phyloP scores from a whole-genome alignment of 2,329 filamentous ascomycete genomes.

The Botrytis sinoallii region DNA sequence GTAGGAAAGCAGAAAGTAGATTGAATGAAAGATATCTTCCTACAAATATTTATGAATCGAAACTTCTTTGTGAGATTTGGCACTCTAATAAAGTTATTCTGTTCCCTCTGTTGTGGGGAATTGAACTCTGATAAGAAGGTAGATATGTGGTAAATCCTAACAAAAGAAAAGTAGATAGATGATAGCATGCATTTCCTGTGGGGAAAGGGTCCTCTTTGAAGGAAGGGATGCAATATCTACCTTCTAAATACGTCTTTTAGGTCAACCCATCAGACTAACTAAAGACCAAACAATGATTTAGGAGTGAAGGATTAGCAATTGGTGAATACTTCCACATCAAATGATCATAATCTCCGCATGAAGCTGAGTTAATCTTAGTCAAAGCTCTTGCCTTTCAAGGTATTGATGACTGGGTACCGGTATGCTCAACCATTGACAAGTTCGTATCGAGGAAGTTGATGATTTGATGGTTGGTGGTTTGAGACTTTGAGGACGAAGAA shows the following conservation, averaged over 20 bases:
- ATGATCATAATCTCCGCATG: constrained; percentile 1
- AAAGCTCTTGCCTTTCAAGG: constrained; percentile 11
- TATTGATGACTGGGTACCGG: not conserved
- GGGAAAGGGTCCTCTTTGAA: not conserved
- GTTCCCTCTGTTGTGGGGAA: not conserved
- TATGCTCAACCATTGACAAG: not conserved
- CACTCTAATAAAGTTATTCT: constrained; percentile 2
- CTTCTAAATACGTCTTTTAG: not conserved
- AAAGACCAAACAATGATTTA: not conserved
- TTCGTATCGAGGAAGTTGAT: not conserved
- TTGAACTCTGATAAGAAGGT: not conserved
- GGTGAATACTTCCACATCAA: constrained; percentile 13
- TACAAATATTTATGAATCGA: not conserved
- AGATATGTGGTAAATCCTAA: not conserved
- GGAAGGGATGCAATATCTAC: constrained; percentile 1
- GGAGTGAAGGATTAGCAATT: constrained; percentile 4
- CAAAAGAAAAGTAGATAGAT: not conserved
- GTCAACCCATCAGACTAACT: not conserved
- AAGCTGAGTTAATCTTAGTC: constrained; percentile 14
- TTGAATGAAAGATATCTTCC: not conserved
- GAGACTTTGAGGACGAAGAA: not conserved
- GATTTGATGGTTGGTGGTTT: not conserved
- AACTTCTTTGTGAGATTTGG: constrained; percentile 12
- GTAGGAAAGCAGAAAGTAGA: not conserved
- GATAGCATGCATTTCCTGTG: not conserved